phyloP scores from a whole-genome alignment of 805 yeast genomes.

The Saccharomyces jurei region DNA sequence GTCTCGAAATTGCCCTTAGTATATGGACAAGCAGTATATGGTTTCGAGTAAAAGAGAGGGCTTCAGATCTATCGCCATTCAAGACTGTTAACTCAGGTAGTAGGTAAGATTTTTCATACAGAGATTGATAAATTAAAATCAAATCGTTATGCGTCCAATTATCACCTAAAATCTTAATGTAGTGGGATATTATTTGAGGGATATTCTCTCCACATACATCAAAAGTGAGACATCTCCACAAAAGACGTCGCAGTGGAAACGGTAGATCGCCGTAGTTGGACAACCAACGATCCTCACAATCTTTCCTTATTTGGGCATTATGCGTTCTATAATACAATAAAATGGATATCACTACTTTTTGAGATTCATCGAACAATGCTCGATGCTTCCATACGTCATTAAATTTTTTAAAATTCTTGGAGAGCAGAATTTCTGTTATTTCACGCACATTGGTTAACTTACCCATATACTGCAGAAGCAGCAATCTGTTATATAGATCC shows the following conservation, averaged over 20 bases:
- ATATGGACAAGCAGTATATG: constrained; percentile 18
- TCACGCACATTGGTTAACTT: constrained; percentile 9
- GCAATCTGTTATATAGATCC: constrained; percentile 13
- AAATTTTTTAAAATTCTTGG: constrained; percentile 16
- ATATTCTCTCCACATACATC: background rate
- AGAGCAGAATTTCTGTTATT: constrained; percentile 14
- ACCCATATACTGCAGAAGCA: constrained; percentile 17
- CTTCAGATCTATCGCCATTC: background rate
- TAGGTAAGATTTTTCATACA: constrained; percentile 17
- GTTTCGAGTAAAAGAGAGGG: constrained; percentile 8
- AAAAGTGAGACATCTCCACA: constrained; percentile 20
- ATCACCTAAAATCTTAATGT: constrained; percentile 1
- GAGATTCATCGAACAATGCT: constrained; percentile 11
- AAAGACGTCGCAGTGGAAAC: constrained; percentile 16
- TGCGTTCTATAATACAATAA: constrained; percentile 18
- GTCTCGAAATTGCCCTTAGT: constrained; percentile 13
- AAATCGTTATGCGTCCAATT: constrained; percentile 9
- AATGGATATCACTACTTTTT: constrained; percentile 15
- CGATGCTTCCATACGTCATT: constrained; percentile 14
- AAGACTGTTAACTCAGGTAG: constrained; percentile 6
- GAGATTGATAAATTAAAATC: constrained; percentile 22
- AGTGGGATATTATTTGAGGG: background rate
- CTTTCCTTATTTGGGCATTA: constrained; percentile 8
- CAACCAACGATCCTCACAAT: constrained; percentile 13
- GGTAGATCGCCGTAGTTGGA: constrained; percentile 9